phyloP scores from a whole-genome alignment of 2,329 filamentous ascomycete genomes.

The Fusarium brachygibbosum region DNA sequence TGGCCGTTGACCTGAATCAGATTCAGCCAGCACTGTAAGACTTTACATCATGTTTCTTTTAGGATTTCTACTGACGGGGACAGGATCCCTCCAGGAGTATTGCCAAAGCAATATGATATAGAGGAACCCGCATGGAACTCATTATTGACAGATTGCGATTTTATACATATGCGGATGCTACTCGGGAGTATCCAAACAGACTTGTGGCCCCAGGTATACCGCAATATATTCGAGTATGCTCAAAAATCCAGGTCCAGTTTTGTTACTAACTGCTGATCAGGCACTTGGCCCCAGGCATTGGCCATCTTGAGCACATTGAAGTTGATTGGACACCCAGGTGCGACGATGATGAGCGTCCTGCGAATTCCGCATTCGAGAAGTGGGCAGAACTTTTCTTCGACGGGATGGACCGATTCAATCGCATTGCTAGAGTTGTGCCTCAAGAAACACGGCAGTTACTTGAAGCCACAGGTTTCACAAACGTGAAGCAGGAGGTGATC shows the following conservation, averaged over 20 bases:
- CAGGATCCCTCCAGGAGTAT: slow-evolving; percentile 76
- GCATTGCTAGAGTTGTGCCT: slow-evolving; percentile 72
- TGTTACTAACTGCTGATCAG: slow-evolving; percentile 57
- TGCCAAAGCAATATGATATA: slow-evolving; percentile 75
- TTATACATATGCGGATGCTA: slow-evolving; percentile 86
- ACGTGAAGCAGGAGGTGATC: slow-evolving; percentile 79
- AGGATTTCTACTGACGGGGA: slow-evolving; percentile 31
- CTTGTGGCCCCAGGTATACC: slow-evolving; percentile 80
- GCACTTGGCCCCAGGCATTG: slow-evolving; percentile 81
- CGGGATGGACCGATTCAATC: slow-evolving; percentile 75
- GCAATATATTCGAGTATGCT: slow-evolving; percentile 74
- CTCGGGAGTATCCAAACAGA: slow-evolving; percentile 78
- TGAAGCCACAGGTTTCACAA: slow-evolving; percentile 79
- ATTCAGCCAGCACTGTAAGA: slow-evolving; percentile 58
- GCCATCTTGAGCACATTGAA: slow-evolving; percentile 88
- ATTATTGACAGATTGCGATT: slow-evolving; percentile 72
- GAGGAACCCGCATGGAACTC: slow-evolving; percentile 75
- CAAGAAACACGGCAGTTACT: slow-evolving; percentile 70
- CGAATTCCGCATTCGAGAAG: slow-evolving; percentile 68
- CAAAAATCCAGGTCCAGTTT: not conserved
- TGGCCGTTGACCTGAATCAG: slow-evolving; percentile 58
- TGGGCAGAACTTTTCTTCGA: slow-evolving; percentile 79
- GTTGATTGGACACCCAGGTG: slow-evolving; percentile 84
- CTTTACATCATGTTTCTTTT: not conserved
- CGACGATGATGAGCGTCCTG: slow-evolving; percentile 73